Evolutionary conservation across 208 protist species (phyloP).

Genomic region (Leptomonas pyrrhocoris): DNA sequence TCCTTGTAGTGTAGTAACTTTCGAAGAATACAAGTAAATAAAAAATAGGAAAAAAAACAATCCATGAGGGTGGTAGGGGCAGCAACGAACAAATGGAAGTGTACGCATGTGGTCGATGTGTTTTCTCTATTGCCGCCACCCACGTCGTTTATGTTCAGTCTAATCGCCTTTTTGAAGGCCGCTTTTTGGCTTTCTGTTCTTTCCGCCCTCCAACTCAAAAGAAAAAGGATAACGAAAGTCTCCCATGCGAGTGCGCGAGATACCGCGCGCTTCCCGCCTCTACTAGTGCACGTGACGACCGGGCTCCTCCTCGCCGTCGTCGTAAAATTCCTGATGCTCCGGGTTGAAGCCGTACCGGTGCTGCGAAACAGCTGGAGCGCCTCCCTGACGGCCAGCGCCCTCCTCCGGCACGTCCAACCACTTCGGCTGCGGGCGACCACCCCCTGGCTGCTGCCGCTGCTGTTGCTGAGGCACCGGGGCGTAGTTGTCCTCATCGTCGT

Average conservation of each 20-base stretch:
- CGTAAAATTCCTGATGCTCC: conserved; percentile 13
- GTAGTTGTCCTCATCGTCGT: conserved; percentile 13
- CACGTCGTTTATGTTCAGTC: neutral
- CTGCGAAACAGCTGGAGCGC: conserved; percentile 4
- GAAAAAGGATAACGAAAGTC: neutral
- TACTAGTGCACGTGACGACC: neutral
- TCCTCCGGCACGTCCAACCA: conserved; percentile 16
- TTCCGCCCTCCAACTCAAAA: too few species aligned
- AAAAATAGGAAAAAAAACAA: too few species aligned
- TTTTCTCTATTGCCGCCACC: too few species aligned
- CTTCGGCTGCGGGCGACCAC: conserved; percentile 2
- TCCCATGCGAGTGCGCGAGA: too few species aligned
- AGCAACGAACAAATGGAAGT: too few species aligned
- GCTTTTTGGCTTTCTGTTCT: too few species aligned
- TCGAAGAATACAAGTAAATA: too few species aligned
- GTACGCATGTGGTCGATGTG: too few species aligned
- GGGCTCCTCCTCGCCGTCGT: neutral
- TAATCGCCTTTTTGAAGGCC: too few species aligned
- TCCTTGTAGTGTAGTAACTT: too few species aligned
- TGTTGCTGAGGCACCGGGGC: neutral
- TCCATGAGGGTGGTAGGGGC: too few species aligned
- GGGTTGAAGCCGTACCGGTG: conserved; percentile 20
- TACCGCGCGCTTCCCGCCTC: neutral
- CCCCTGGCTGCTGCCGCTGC: neutral
- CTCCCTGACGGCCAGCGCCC: neutral